Evolutionary conservation across 2,329 filamentous ascomycete species (phyloP).

Genomic region (Venturia pyrina): DNA sequence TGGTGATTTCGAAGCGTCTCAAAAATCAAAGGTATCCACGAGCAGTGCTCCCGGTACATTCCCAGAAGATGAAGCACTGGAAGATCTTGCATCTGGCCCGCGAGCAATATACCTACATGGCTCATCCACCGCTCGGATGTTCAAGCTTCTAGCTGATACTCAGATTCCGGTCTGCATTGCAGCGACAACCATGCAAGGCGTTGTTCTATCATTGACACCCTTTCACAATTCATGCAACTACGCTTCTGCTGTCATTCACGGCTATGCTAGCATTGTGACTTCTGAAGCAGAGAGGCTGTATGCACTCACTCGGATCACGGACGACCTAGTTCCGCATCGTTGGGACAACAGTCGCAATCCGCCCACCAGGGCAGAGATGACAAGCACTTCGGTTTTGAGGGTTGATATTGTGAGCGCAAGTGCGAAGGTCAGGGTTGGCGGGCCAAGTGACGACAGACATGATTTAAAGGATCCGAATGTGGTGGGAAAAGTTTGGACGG

Average conservation of each 20-base stretch:
- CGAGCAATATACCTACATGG: slow-evolving; percentile 25
- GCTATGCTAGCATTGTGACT: slow-evolving; percentile 21
- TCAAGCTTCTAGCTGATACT: slow-evolving; percentile 14
- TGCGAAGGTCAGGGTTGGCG: slow-evolving; percentile 25
- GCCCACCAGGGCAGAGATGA: slow-evolving; percentile 22
- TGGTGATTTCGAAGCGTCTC: slow-evolving; percentile 12
- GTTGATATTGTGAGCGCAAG: slow-evolving; percentile 22
- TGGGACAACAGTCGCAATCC: slow-evolving; percentile 24
- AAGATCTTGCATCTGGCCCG: slow-evolving; percentile 4
- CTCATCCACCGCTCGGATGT: slow-evolving; percentile 19
- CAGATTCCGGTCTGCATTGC: slow-evolving; percentile 21
- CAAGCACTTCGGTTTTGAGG: slow-evolving; percentile 21
- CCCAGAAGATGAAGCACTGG: slow-evolving; percentile 10
- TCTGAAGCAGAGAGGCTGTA: slow-evolving; percentile 19
- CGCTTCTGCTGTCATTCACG: slow-evolving; percentile 22
- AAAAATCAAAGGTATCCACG: neutral
- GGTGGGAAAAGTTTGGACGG: slow-evolving; percentile 23
- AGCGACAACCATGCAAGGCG: slow-evolving; percentile 23
- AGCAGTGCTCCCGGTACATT: slow-evolving; percentile 10
- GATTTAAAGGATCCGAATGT: slow-evolving; percentile 22
- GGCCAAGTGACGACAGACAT: slow-evolving; percentile 24
- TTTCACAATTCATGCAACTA: slow-evolving; percentile 29
- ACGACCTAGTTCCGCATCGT: slow-evolving; percentile 23
- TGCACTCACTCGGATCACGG: slow-evolving; percentile 24
- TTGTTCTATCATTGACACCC: slow-evolving; percentile 25